These are phyloP conservation scores for Lactifluus subvellereus DNA, from an alignment of 768 basidiomycete genomes.

Conservation along the genomic window DNA sequence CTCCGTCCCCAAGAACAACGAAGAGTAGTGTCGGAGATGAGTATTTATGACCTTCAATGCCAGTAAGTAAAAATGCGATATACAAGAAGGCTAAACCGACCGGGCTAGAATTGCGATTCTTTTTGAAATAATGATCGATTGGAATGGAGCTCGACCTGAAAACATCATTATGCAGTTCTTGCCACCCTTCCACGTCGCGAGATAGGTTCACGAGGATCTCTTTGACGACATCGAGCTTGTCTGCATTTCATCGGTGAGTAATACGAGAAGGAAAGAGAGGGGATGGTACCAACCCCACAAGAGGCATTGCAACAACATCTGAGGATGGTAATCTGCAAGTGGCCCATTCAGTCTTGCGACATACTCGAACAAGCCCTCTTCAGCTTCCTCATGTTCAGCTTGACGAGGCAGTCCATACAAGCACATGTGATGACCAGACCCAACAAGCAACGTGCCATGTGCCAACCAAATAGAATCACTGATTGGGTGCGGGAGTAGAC, in stretches of 20 bases:
- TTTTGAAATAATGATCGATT: conserved; percentile 50
- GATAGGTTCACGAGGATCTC: conserved; percentile 68
- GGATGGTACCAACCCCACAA: conserved; percentile 66
- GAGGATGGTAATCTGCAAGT: conserved; percentile 86
- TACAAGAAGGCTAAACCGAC: conserved; percentile 5
- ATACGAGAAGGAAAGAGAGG: not conserved
- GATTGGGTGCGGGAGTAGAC: conserved; percentile 66
- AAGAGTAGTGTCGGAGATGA: conserved; percentile 40
- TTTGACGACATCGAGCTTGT: conserved; percentile 81
- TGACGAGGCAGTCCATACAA: conserved; percentile 54
- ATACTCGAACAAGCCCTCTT: conserved; percentile 67
- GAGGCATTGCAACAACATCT: conserved; percentile 86
- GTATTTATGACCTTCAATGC: conserved; percentile 12
- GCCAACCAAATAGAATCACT: conserved; percentile 89
- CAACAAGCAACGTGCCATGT: conserved; percentile 75
- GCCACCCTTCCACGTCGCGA: conserved; percentile 36
- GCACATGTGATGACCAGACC: conserved; percentile 77
- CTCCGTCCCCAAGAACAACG: conserved; percentile 47
- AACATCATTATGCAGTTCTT: conserved; percentile 16
- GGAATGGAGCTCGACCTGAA: conserved; percentile 46
- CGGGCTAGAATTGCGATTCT: conserved; percentile 29
- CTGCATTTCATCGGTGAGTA: conserved; percentile 35
- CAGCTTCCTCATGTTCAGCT: conserved; percentile 23
- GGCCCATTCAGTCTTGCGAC: conserved; percentile 83
- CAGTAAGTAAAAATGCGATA: not conserved